phyloP scores from a whole-genome alignment of 164 flowering plant species.

The Protea cynaroides region DNA sequence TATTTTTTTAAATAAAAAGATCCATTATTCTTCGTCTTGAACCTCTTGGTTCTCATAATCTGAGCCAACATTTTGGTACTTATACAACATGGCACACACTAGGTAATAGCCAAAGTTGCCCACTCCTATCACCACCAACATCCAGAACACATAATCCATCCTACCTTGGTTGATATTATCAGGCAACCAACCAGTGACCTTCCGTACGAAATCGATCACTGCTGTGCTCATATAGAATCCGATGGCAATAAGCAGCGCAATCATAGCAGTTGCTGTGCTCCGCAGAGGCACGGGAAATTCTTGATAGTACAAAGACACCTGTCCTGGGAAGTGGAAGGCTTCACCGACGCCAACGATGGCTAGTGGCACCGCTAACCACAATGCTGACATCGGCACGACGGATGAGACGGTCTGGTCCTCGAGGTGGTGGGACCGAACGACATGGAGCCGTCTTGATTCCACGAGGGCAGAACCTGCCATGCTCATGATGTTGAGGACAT shows the following conservation, averaged over 20 bases:
- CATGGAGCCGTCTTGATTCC: constrained; percentile 39
- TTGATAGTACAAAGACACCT: constrained; percentile 40
- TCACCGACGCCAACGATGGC: constrained; percentile 24
- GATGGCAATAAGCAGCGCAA: constrained; percentile 30
- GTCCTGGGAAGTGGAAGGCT: too few relatives aligned
- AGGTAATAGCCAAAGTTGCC: constrained; percentile 35
- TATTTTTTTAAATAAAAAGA: too few relatives aligned
- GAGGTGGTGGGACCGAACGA: constrained; percentile 19
- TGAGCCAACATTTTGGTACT: constrained; percentile 8
- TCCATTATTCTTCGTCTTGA: too few relatives aligned
- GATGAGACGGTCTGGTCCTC: constrained; percentile 8
- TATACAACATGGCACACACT: constrained; percentile 21
- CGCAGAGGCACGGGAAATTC: constrained; percentile 40
- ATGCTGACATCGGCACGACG: constrained; percentile 33
- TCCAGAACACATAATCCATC: constrained; percentile 44
- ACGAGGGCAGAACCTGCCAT: constrained; percentile 47
- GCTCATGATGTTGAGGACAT: constrained; percentile 35
- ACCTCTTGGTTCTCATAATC: too few relatives aligned
- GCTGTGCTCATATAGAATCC: constrained; percentile 47
- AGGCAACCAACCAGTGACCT: constrained; percentile 49
- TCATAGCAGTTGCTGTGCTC: constrained; percentile 39
- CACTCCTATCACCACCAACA: constrained; percentile 23
- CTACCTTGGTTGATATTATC: constrained; percentile 51
- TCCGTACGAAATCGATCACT: constrained; percentile 31
- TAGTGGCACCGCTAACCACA: constrained; percentile 46